Conservation (phyloP, 1,284 basidiomycete genomes). For the Ganoderma meredithae region DNA sequence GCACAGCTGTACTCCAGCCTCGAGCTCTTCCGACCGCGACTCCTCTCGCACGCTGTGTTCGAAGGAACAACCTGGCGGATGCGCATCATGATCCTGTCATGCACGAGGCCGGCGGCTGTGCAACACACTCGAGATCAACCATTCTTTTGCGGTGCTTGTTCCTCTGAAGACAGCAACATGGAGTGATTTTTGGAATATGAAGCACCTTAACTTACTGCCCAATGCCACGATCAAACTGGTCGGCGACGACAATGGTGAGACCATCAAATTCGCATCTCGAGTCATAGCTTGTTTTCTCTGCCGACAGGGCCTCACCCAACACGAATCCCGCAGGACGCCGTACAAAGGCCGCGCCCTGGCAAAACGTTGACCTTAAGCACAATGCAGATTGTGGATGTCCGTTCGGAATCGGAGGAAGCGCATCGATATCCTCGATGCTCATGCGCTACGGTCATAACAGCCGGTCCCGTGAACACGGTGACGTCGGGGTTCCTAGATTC, state of each 20-base stretch:
- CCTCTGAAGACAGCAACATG: neutral
- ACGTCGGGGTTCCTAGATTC: neutral
- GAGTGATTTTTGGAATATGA: neutral
- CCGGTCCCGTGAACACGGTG: neutral
- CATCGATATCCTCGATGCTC: no score
- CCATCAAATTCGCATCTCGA: conserved; percentile 15
- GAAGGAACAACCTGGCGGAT: neutral
- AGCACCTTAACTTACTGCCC: neutral
- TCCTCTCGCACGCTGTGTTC: conserved; percentile 2
- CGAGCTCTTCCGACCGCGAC: neutral
- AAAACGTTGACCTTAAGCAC: no score
- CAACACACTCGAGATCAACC: neutral
- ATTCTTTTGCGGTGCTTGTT: neutral
- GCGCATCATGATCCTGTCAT: conserved; percentile 9
- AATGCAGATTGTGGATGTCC: neutral
- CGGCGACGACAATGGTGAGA: neutral
- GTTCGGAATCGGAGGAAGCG: neutral
- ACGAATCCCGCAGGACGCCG: conserved; percentile 18
- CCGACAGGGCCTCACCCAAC: conserved; percentile 6
- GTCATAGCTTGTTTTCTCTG: conserved; percentile 7
- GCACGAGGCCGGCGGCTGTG: conserved; percentile 5
- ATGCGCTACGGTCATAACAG: neutral
- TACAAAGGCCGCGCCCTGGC: neutral
- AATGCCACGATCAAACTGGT: conserved; percentile 7
- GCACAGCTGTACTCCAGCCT: neutral